Conservation (phyloP, 495 filamentous ascomycete species). For the Ramalina intermedia region DNA sequence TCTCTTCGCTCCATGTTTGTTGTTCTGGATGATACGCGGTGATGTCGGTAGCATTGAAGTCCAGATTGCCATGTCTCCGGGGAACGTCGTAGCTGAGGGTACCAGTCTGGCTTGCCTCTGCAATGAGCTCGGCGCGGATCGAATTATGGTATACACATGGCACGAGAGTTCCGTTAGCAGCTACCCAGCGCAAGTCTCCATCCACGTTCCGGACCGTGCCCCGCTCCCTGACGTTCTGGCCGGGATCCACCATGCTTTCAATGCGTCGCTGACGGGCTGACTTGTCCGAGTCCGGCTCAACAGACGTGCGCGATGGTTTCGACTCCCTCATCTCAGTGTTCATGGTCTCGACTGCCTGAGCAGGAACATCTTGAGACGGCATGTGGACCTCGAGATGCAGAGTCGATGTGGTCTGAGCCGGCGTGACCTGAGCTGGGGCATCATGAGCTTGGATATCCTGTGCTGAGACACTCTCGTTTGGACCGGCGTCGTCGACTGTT, state of each 20-base stretch:
- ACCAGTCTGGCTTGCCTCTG: background rate
- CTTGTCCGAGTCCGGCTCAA: background rate
- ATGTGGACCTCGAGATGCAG: background rate
- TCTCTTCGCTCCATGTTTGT: background rate
- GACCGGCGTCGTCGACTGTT: too few relatives aligned
- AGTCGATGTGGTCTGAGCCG: too few relatives aligned
- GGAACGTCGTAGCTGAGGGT: background rate
- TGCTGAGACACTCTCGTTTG: too few relatives aligned
- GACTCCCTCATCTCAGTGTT: background rate
- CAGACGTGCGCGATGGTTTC: background rate
- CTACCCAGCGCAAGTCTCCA: background rate
- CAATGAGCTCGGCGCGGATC: background rate
- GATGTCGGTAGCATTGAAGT: background rate
- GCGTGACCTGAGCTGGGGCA: too few relatives aligned
- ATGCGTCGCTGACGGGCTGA: background rate
- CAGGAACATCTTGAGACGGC: background rate
- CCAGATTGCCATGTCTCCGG: background rate
- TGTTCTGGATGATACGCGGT: background rate
- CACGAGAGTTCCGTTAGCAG: background rate
- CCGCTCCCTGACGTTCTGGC: background rate
- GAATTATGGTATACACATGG: background rate
- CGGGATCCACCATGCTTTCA: background rate
- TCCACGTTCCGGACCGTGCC: background rate
- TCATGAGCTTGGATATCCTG: too few relatives aligned
- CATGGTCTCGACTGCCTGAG: background rate